A percentile compares a stretch with the other conserved stretches of the same genome.
Conservation (phyloP, 2,329 filamentous ascomycete species). For the Fusarium nisikadoi region DNA sequence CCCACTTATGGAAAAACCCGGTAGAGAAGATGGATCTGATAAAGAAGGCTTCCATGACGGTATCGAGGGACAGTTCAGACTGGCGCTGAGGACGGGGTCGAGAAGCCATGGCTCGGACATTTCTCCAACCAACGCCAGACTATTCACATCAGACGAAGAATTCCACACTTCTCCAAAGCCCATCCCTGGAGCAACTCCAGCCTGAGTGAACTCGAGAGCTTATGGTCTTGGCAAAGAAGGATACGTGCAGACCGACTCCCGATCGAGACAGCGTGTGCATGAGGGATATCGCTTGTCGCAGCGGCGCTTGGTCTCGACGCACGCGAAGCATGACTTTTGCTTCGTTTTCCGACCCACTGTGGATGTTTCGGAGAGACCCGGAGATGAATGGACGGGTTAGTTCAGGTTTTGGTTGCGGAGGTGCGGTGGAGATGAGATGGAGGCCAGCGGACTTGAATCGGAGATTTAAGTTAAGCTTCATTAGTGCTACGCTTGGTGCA, state of each 20-base stretch:
- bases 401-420: not conserved
- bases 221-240: not conserved
- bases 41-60: not conserved
- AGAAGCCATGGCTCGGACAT: not conserved
- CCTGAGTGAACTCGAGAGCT: accelerated
- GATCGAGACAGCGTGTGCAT: not conserved
- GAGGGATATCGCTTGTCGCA: not conserved
- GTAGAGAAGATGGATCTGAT: accelerated
- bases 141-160: accelerated
- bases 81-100: not conserved
- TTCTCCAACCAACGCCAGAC: not conserved
- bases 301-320: not conserved
- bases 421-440: not conserved
- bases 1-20: accelerated
- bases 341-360: not conserved
- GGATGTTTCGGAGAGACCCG: accelerated
- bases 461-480: not conserved
- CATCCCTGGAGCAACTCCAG: not conserved
- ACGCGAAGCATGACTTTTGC: conserved; percentile 1
- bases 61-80: accelerated
- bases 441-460: not conserved
- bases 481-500: accelerated
- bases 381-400: accelerated
- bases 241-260: not conserved
- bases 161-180: not conserved